These are phyloP conservation scores for Gymnopilus junonius DNA, from an alignment of 768 basidiomycete species.

Conservation along the genomic window DNA sequence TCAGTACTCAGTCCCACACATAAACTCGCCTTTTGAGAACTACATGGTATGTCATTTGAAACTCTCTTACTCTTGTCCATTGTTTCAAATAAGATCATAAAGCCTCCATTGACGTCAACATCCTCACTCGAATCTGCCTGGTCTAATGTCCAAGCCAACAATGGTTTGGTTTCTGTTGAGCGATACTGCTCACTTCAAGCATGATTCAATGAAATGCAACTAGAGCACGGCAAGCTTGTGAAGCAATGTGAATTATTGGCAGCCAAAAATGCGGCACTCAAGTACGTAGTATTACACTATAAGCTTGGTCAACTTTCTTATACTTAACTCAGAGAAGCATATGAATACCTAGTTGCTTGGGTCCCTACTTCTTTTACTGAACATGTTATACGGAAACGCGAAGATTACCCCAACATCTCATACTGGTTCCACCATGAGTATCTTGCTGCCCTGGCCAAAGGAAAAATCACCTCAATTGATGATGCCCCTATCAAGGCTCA, in stretches of 20 bases:
- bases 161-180: neutral
- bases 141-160: conserved; percentile 5
- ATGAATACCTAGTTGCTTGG: conserved; percentile 6
- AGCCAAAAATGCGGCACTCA: conserved; percentile 6
- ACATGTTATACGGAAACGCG: conserved; percentile 7
- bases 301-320: conserved; percentile 8
- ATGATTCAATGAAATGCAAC: conserved; percentile 10
- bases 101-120: conserved; percentile 5
- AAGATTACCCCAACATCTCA: conserved; percentile 12
- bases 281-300: conserved; percentile 9
- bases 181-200: conserved; percentile 12
- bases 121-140: conserved; percentile 12
- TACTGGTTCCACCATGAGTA: conserved; percentile 18
- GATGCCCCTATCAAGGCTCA: conserved; percentile 14
- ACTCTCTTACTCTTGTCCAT: conserved; percentile 2
- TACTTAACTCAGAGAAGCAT: conserved; percentile 14
- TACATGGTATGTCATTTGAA: conserved; percentile 9
- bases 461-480: conserved; percentile 13
- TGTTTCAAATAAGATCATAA: conserved; percentile 6
- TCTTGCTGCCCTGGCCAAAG: conserved; percentile 16
- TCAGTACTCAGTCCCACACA: neutral
- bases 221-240: conserved; percentile 8
- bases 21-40: conserved; percentile 11
- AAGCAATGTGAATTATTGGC: conserved; percentile 6
- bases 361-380: conserved; percentile 11